Evolutionary conservation across 805 yeast genomes (phyloP).

Genomic region (Teunomyces cretensis): DNA sequence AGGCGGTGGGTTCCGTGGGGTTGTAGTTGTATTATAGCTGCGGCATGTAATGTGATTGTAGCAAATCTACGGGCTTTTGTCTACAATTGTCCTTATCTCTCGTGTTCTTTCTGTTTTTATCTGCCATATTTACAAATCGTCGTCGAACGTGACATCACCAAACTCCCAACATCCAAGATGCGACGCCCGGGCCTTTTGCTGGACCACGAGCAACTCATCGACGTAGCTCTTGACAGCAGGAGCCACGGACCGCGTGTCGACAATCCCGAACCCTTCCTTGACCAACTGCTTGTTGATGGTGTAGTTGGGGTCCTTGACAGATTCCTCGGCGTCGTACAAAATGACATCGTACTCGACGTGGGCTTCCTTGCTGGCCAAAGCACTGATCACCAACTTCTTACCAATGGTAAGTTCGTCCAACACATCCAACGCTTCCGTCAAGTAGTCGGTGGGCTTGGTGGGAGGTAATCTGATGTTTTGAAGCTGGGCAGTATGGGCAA

Average conservation of each 20-base stretch:
- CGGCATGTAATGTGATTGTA: too few species aligned
- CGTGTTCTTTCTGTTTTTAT: too few species aligned
- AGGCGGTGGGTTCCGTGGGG: too few species aligned
- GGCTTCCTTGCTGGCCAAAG: conserved; percentile 37
- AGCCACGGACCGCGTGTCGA: conserved; percentile 31
- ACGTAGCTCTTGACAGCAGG: conserved; percentile 36
- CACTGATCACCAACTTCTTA: conserved; percentile 54
- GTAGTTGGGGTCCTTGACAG: conserved; percentile 52
- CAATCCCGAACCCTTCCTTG: conserved; percentile 59
- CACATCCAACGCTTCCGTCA: conserved; percentile 51
- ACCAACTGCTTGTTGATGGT: conserved; percentile 62
- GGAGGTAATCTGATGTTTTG: conserved; percentile 61
- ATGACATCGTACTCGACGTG: conserved; percentile 51
- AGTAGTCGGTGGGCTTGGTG: conserved; percentile 51
- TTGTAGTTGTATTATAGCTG: too few species aligned
- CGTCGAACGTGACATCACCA: conserved; percentile 68
- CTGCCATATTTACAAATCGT: conserved; percentile 14
- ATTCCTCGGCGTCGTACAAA: conserved; percentile 56
- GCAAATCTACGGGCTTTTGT: too few species aligned
- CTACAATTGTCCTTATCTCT: too few species aligned
- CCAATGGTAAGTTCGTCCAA: conserved; percentile 55
- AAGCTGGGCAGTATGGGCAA: conserved; percentile 55
- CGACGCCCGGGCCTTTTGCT: conserved; percentile 47
- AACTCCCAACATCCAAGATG: conserved; percentile 73
- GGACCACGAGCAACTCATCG: conserved; percentile 38